Evolutionary conservation across 306 rosid genomes (phyloP).

Genomic region (Quillaja saponaria): DNA sequence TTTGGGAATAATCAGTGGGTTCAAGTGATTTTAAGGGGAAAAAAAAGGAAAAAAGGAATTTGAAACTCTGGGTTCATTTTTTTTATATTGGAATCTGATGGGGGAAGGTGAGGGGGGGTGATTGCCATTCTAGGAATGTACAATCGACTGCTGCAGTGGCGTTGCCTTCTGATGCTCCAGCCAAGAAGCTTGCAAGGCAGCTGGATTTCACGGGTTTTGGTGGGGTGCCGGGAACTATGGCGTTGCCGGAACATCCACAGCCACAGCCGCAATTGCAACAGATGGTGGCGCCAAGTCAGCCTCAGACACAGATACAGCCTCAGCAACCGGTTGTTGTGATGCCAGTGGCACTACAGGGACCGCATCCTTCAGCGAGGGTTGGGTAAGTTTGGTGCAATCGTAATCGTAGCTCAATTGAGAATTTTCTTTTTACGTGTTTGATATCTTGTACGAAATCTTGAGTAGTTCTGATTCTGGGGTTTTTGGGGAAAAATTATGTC

Average conservation of each 20-base stretch:
- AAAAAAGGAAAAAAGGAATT: slow-evolving; percentile 22
- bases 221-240: slow-evolving; percentile 41
- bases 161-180: slow-evolving; percentile 59
- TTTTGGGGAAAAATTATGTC: slow-evolving; percentile 7
- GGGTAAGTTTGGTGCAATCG: slow-evolving; percentile 61
- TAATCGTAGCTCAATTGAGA: slow-evolving; percentile 9
- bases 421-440: slow-evolving; percentile 11
- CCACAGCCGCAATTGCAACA: slow-evolving; percentile 27
- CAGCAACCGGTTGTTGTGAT: slow-evolving; percentile 33
- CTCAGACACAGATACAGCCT: slow-evolving; percentile 34
- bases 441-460: neutral
- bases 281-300: slow-evolving; percentile 36
- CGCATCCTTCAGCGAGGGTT: slow-evolving; percentile 54
- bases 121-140: slow-evolving; percentile 52
- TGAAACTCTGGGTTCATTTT: slow-evolving; percentile 26
- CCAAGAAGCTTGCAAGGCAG: slow-evolving; percentile 92
- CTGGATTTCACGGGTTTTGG: slow-evolving; percentile 79
- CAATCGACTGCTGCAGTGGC: slow-evolving; percentile 36
- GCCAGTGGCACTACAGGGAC: slow-evolving; percentile 47
- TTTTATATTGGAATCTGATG: slow-evolving; percentile 51
- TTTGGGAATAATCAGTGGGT: slow-evolving; percentile 33
- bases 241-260: slow-evolving; percentile 41
- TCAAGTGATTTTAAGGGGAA: slow-evolving; percentile 8
- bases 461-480: neutral
- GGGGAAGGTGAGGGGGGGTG: slow-evolving; percentile 77